Evolutionary conservation across 495 filamentous ascomycete species (phyloP), one percentile per base, ranked within the genome.

Genomic region (Penicillium simplicissimum): DNA sequence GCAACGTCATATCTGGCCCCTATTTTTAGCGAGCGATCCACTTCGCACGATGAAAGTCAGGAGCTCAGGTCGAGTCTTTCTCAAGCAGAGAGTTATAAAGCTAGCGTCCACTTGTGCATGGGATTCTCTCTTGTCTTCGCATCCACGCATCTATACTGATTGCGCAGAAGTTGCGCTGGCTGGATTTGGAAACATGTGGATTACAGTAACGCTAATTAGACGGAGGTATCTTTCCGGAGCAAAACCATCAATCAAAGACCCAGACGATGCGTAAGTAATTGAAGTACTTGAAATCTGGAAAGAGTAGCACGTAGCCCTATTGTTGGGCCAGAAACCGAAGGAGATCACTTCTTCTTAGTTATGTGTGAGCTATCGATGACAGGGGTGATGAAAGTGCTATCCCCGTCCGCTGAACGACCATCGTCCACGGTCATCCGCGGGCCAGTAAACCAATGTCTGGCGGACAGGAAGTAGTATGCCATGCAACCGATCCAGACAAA

Each of bases 391-490:
- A 38, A n/a, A 9, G 25, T 54, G 38, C 37, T 64, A 2, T 60
- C 52, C 8, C 61, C 61, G 23, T 14, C 35, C 9, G 23, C 31
- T 0, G 60, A 60, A 3, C 54, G 8, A 61, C 62, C 15, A 31
- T 57, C 61, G 60, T 87, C 80, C 25, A 90, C 73, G 51, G 90
- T 91, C 66, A 89, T 84, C 64, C 85, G 85, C 0, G 89, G 89
- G 1, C 89, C 89, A 38, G 87, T 87, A 66, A 89, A 92, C 88
- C 89, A 91, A 62, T 85, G 86, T 13, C 78, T 77, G 0, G 89
- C 89, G 36, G 84, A 84, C 0, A 90, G 69, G 68, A 84, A 82
- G 68, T 88, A 89, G 67, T 89, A 90, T 13, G 71, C n/a, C 64
- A 88, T 71, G 7, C 82, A 78, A 0, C 85, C 85, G 14, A 79